Conservation (phyloP, 768 basidiomycete genomes). For the Cyclocybe cylindracea region DNA sequence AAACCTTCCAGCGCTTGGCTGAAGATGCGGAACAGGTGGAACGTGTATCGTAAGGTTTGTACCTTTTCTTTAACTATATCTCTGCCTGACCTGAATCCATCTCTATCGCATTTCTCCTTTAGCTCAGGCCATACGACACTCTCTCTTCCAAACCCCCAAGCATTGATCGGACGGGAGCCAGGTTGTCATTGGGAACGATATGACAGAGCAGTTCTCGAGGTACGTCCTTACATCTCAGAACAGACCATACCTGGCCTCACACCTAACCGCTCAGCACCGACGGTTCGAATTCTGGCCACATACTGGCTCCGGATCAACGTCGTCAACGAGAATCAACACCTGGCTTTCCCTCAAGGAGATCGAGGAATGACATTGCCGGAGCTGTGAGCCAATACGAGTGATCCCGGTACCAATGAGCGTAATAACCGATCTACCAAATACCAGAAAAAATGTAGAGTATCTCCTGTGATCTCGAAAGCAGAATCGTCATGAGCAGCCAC, state of each 20-base stretch:
- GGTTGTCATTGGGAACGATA: conserved; percentile 94
- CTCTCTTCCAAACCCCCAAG: conserved; percentile 84
- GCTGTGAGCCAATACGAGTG: conserved; percentile 76
- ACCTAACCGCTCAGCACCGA: conserved; percentile 4
- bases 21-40: conserved; percentile 91
- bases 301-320: conserved; percentile 66
- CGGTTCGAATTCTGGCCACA: conserved; percentile 44
- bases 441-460: not conserved
- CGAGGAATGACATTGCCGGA: conserved; percentile 85
- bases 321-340: conserved; percentile 30
- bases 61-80: not conserved
- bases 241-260: conserved; percentile 24
- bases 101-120: conserved; percentile 5
- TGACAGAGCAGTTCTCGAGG: conserved; percentile 89
- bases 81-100: not conserved
- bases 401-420: conserved; percentile 12
- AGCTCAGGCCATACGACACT: conserved; percentile 90
- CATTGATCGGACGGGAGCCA: conserved; percentile 97
- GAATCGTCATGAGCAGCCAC: too few species aligned
- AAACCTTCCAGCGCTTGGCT: conserved; percentile 93
- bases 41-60: conserved; percentile 90
- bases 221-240: conserved; percentile 89
- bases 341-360: conserved; percentile 68
- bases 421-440: not conserved
- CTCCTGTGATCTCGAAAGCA: too few species aligned